Base-by-base conservation (phyloP, 192 early-diverging fungal species). In the Coemansia sp. region DNA sequence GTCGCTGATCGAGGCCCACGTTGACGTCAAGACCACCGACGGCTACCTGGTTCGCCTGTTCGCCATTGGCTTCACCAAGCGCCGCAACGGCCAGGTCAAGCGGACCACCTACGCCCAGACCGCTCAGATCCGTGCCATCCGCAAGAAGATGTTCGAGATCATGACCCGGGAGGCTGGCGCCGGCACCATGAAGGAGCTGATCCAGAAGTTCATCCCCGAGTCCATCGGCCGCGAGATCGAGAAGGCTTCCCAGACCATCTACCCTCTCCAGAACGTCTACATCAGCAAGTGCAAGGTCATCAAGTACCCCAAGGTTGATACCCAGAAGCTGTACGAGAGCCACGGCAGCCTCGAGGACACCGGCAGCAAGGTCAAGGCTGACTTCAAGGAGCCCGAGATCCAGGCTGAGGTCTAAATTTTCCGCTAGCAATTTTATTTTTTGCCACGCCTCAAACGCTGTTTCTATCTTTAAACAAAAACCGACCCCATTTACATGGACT, bases 121-220 rank as follows among this genome's bases (percentile, higher is more conserved):
- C 61, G 82, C 93, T 52, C 97, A 99, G 82, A 92, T 99, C 82
- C 89, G 91, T 58, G 80, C 83, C 72, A 98, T 99, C 80, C 93
- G 97, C 81, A 95, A 98, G 87, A 97, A 97, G 92, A 99, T 99
- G 93, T 94, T 93, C 77, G 97, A 99, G 81, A 90, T 98, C 81
- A 92, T 98, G 82, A 83, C 73, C 57, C 78, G 80, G 49, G 90
- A 95, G 82, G 87, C 88, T 43, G 51, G 82, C 55, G 69, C 83
- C 19, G 88, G 88, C 81, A 91, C 94, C 77, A 83, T 99, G 75
- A 92, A 92, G 84, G 92, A 94, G 74, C 78, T 98, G 22, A 89
- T 99, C 70, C 77, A 83, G 67, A 98, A 98, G 90, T 87, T 99
- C 72, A 86, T 94, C 60, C 83, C 91, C 53, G 97, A 99, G 78